phyloP scores from a whole-genome alignment of 2,329 filamentous ascomycete genomes.

The Fusarium sp. region DNA sequence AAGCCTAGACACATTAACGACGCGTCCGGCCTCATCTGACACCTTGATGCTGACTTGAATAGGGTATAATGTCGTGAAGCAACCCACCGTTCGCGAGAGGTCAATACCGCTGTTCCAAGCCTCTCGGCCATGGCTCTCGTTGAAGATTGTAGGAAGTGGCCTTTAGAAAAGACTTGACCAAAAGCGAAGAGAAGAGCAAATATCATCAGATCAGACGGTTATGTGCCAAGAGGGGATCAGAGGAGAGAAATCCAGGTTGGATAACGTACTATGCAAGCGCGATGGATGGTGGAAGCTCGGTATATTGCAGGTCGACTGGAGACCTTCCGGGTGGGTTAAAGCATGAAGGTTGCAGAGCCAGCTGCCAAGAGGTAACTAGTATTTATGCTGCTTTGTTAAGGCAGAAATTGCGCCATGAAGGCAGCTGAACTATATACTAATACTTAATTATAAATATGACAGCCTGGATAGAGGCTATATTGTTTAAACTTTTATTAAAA shows the following conservation, averaged over 20 bases:
- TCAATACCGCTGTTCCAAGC: constrained; percentile 45
- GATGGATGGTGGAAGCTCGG: no score
- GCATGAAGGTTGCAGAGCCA: neutral
- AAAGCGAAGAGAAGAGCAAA: constrained; percentile 44
- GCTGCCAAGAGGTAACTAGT: neutral
- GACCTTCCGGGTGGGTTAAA: neutral
- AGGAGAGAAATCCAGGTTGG: no score
- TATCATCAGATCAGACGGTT: constrained; percentile 48
- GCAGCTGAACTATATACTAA: no score
- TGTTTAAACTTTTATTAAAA: no score
- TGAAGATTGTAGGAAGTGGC: constrained; percentile 42
- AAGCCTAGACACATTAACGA: neutral
- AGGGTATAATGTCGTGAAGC: constrained; percentile 52
- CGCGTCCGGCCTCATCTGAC: neutral
- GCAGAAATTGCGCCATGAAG: no score
- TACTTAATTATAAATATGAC: no score
- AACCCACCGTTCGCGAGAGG: constrained; percentile 49
- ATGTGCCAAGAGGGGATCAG: constrained; percentile 34
- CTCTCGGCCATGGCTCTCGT: constrained; percentile 52
- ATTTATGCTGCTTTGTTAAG: no score
- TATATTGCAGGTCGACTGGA: no score
- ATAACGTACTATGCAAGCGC: no score
- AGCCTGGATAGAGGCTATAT: no score
- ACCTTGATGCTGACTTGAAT: constrained; percentile 15
- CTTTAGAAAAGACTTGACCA: constrained; percentile 41